Conservation (phyloP, 768 basidiomycete species). For the Neoboletus brunneissimus region DNA sequence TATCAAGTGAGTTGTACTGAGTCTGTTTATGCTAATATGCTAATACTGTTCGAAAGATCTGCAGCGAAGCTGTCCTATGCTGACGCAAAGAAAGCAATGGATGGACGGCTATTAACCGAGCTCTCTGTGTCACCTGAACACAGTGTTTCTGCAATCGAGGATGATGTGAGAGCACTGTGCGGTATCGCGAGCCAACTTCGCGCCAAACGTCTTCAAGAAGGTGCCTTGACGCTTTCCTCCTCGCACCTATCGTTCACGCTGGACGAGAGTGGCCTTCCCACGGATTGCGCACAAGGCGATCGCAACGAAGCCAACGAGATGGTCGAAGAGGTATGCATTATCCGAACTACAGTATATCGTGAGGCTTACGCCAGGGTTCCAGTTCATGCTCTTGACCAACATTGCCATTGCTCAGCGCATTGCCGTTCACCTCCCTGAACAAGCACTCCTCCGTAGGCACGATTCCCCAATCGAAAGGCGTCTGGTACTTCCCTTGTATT, state of each 20-base stretch:
- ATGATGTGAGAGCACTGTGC: conserved; percentile 71
- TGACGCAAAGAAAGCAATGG: conserved; percentile 79
- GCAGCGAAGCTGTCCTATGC: conserved; percentile 81
- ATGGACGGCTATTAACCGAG: conserved; percentile 59
- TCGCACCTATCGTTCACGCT: conserved; percentile 73
- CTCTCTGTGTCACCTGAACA: conserved; percentile 58
- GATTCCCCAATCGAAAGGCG: conserved; percentile 91
- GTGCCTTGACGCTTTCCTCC: conserved; percentile 70
- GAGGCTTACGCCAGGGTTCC: conserved; percentile 5
- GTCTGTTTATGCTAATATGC: not conserved
- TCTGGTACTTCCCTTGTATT: conserved; percentile 44
- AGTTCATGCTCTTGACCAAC: conserved; percentile 96
- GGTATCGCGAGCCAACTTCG: conserved; percentile 72
- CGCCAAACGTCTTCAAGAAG: conserved; percentile 70
- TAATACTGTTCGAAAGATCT: conserved; percentile 51
- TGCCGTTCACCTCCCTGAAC: conserved; percentile 92
- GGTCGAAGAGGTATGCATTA: conserved; percentile 76
- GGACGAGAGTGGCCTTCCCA: conserved; percentile 75
- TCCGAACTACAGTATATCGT: not conserved
- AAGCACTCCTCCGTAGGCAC: conserved; percentile 93
- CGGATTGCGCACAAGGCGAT: conserved; percentile 70
- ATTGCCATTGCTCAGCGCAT: conserved; percentile 88
- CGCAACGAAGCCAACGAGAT: conserved; percentile 72
- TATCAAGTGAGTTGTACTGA: conserved; percentile 61
- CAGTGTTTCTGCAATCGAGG: conserved; percentile 56